Evolutionary conservation across 768 basidiomycete species (phyloP).

Genomic region (Boletus coccyginus): DNA sequence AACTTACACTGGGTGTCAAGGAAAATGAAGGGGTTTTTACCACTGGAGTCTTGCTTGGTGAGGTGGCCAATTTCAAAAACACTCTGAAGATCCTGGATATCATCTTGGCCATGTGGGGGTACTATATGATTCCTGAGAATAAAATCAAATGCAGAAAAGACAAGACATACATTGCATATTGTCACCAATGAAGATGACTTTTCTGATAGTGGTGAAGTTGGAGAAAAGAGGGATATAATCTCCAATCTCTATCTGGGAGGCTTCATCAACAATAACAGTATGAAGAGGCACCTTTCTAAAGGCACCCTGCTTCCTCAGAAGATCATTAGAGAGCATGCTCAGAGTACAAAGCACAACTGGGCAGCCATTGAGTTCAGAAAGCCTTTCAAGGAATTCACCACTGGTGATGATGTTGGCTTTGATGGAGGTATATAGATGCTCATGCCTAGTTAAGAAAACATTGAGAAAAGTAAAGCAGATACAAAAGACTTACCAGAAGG

Average conservation of each 20-base stretch:
- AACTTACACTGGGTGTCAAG: constrained; percentile 73
- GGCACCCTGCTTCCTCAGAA: constrained; percentile 14
- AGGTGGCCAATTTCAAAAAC: constrained; percentile 78
- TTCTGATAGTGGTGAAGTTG: constrained; percentile 38
- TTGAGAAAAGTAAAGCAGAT: constrained; percentile 1
- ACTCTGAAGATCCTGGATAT: constrained; percentile 61
- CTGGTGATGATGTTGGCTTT: constrained; percentile 51
- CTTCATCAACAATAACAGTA: constrained; percentile 62
- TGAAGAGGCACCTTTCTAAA: constrained; percentile 37
- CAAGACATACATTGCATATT: constrained; percentile 55
- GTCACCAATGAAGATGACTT: constrained; percentile 64
- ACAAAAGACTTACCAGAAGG: constrained; percentile 51
- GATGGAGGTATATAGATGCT: constrained; percentile 63
- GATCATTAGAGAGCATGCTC: constrained; percentile 61
- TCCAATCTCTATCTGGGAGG: constrained; percentile 62
- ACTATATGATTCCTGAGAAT: constrained; percentile 44
- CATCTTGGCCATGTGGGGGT: constrained; percentile 77
- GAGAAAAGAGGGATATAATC: constrained; percentile 45
- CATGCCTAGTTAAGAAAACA: constrained; percentile 57
- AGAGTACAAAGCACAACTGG: constrained; percentile 74
- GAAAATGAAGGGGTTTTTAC: constrained; percentile 42
- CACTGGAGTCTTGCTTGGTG: constrained; percentile 16
- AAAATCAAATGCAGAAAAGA: constrained; percentile 27
- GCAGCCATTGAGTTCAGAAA: constrained; percentile 37
- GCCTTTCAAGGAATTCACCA: constrained; percentile 30